These are phyloP conservation scores for Piper betle DNA, from an alignment of 164 flowering plant species.

Conservation along the genomic window DNA sequence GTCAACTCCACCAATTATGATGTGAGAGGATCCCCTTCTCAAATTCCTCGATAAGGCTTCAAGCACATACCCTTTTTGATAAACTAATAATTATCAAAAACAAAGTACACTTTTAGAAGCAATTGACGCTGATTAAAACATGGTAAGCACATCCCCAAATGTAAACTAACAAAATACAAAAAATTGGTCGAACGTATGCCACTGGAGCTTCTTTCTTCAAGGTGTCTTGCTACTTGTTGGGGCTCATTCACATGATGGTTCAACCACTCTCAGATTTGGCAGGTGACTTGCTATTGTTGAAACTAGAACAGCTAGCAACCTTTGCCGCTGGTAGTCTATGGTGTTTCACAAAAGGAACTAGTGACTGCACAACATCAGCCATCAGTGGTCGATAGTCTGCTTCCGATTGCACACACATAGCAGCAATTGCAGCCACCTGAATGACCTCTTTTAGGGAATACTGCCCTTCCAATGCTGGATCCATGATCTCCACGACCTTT, in stretches of 20 bases:
- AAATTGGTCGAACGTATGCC: too few relatives aligned
- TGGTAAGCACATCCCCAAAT: too few relatives aligned
- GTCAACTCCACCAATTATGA: too few relatives aligned
- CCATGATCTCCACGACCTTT: slow-evolving; percentile 80
- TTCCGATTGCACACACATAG: slow-evolving; percentile 95
- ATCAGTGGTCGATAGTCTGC: slow-evolving; percentile 92
- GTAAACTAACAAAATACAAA: too few relatives aligned
- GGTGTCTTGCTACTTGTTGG: too few relatives aligned
- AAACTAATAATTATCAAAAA: too few relatives aligned
- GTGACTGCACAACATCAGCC: slow-evolving; percentile 94
- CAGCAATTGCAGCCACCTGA: slow-evolving; percentile 99
- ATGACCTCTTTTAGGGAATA: slow-evolving; percentile 82
- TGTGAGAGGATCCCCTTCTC: too few relatives aligned
- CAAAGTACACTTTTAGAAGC: too few relatives aligned
- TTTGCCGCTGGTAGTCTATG: slow-evolving; percentile 34
- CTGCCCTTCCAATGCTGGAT: slow-evolving; percentile 79
- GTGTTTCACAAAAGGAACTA: slow-evolving; percentile 67
- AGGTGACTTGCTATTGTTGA: slow-evolving; percentile 32
- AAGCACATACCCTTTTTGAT: too few relatives aligned
- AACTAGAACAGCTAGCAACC: slow-evolving; percentile 37
- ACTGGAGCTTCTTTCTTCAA: too few relatives aligned
- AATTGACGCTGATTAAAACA: too few relatives aligned
- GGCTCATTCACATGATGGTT: not conserved
- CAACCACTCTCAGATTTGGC: slow-evolving; percentile 1
- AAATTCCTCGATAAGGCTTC: too few relatives aligned